Conservation (phyloP, 2,329 filamentous ascomycete species). For the Neonectria coccinea region DNA sequence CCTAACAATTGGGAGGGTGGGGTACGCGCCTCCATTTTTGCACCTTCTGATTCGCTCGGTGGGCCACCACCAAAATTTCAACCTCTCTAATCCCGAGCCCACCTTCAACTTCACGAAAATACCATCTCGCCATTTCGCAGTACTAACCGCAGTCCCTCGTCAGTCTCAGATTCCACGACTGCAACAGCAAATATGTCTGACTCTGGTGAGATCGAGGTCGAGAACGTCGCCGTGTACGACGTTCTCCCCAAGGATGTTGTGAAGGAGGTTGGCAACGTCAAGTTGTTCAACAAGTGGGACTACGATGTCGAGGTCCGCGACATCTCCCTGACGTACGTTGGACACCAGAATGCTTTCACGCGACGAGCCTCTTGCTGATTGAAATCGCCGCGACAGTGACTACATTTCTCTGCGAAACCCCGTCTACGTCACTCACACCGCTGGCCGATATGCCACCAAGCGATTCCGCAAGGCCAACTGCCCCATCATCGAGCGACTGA, state of each 20-base stretch:
- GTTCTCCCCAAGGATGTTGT: slow-evolving; percentile 94
- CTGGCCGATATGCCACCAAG: slow-evolving; percentile 98
- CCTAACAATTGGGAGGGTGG: slow-evolving; percentile 51
- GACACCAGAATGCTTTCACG: slow-evolving; percentile 28
- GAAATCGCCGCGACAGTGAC: slow-evolving; percentile 72
- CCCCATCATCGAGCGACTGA: slow-evolving; percentile 99
- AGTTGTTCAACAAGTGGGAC: slow-evolving; percentile 97
- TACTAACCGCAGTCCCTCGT: slow-evolving; percentile 54
- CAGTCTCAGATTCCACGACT: slow-evolving; percentile 54
- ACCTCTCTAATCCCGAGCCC: slow-evolving; percentile 48
- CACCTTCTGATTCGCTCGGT: slow-evolving; percentile 52
- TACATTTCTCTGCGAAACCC: slow-evolving; percentile 99
- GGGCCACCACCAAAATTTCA: slow-evolving; percentile 54
- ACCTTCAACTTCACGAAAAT: slow-evolving; percentile 52
- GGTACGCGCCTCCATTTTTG: slow-evolving; percentile 46
- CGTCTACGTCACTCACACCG: slow-evolving; percentile 99
- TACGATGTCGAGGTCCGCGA: slow-evolving; percentile 99
- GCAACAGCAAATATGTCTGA: slow-evolving; percentile 84
- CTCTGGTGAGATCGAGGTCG: slow-evolving; percentile 92
- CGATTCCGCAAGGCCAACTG: slow-evolving; percentile 99
- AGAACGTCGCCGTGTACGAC: slow-evolving; percentile 78
- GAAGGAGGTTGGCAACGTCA: slow-evolving; percentile 89
- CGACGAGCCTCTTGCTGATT: slow-evolving; percentile 49
- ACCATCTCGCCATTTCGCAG: slow-evolving; percentile 53
- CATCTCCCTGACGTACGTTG: slow-evolving; percentile 95